Evolutionary conservation across 805 yeast species (phyloP).

Genomic region (Ogataea kodamae): DNA sequence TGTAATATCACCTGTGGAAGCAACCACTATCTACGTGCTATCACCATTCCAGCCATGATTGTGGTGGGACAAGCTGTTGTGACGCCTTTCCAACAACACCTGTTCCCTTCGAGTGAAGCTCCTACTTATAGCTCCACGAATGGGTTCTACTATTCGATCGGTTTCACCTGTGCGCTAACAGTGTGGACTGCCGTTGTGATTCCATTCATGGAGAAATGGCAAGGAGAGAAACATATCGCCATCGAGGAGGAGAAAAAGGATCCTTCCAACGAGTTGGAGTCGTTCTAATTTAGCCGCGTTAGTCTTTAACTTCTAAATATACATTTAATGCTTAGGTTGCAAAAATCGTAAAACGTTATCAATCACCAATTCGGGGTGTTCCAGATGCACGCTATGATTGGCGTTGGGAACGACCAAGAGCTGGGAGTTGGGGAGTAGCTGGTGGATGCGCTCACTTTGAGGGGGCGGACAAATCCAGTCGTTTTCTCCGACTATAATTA

Average conservation of each 20-base stretch:
- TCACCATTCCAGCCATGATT: constrained; percentile 27
- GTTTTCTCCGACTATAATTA: constrained; percentile 22
- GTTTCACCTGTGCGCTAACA: constrained; percentile 22
- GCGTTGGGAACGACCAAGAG: constrained; percentile 18
- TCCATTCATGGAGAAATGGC: constrained; percentile 21
- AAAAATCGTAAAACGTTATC: constrained; percentile 8
- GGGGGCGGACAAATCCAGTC: constrained; percentile 27
- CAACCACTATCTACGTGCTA: constrained; percentile 26
- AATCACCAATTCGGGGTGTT: constrained; percentile 15
- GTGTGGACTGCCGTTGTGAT: constrained; percentile 24
- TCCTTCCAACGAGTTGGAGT: constrained; percentile 1
- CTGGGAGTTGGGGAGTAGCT: constrained; percentile 16
- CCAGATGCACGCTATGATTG: constrained; percentile 25
- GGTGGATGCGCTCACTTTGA: constrained; percentile 17
- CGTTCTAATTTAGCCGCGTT: not conserved
- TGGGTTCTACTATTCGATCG: constrained; percentile 28
- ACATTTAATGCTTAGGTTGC: not conserved
- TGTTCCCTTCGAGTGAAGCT: constrained; percentile 33
- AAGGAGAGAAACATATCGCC: too few species aligned
- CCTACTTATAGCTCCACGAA: constrained; percentile 28
- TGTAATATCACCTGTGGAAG: constrained; percentile 50
- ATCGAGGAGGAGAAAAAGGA: constrained; percentile 11
- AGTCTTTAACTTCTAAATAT: too few species aligned
- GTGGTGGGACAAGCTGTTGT: constrained; percentile 26
- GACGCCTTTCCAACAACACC: constrained; percentile 30